Evolutionary conservation across 495 filamentous ascomycete species (phyloP).

Genomic region (Margaritispora aquatica): DNA sequence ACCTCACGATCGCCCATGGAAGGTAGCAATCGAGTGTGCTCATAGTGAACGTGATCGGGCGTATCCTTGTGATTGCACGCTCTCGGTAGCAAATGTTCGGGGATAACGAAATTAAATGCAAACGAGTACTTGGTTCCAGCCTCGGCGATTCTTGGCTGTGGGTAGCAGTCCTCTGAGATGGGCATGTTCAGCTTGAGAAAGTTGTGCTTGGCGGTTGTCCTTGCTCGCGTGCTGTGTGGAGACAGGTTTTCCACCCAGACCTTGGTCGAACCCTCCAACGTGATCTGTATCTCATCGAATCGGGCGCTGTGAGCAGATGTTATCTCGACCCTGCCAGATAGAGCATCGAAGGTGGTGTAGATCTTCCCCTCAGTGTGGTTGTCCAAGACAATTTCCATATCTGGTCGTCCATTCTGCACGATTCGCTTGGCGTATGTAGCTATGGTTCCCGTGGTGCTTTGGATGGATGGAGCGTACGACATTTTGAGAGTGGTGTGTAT

Average conservation of each 20-base stretch:
- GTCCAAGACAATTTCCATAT: conserved; percentile 34
- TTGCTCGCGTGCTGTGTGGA: conserved; percentile 35
- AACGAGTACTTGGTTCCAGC: conserved; percentile 61
- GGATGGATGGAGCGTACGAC: conserved; percentile 14
- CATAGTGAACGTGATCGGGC: conserved; percentile 54
- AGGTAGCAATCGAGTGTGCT: conserved; percentile 76
- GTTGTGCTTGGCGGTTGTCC: conserved; percentile 40
- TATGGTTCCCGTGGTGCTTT: conserved; percentile 12
- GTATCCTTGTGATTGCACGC: conserved; percentile 51
- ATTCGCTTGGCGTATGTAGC: conserved; percentile 19
- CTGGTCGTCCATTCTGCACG: conserved; percentile 8
- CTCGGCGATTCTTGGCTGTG: conserved; percentile 61
- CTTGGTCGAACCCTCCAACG: conserved; percentile 61
- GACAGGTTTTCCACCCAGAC: conserved; percentile 29
- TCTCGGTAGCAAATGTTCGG: conserved; percentile 52
- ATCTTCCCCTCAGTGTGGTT: conserved; percentile 28
- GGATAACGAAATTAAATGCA: conserved; percentile 86
- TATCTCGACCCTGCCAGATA: conserved; percentile 48
- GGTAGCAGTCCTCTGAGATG: conserved; percentile 60
- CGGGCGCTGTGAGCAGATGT: conserved; percentile 57
- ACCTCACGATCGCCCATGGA: conserved; percentile 61
- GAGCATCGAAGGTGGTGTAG: conserved; percentile 41
- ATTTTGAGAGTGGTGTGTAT: not conserved
- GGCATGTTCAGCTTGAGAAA: conserved; percentile 86
- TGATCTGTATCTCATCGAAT: conserved; percentile 78